Evolutionary conservation across 441 rosid species (phyloP).

Genomic region (Codiaeum variegatum): DNA sequence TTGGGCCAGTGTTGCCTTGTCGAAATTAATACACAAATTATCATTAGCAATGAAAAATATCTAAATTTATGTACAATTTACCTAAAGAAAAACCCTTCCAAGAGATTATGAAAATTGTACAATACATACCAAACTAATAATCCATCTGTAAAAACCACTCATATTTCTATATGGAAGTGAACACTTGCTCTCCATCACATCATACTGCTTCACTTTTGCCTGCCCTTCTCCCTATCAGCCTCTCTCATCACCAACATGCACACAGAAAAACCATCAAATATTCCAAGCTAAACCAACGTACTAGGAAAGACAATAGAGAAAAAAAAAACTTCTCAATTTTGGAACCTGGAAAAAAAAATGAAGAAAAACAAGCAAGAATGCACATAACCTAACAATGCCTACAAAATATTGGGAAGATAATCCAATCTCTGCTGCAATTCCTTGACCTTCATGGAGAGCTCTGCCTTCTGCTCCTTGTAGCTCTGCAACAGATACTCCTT

Average conservation of each 20-base stretch:
- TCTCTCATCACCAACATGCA: background rate
- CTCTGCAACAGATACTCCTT: conserved; percentile 75
- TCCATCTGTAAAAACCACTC: background rate
- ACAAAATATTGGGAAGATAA: conserved; percentile 84
- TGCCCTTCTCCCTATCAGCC: background rate
- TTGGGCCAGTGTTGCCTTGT: too few relatives aligned
- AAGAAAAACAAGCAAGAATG: conserved; percentile 42
- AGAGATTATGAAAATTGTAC: background rate
- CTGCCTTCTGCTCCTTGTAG: conserved; percentile 86
- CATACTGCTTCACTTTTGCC: conserved; percentile 7
- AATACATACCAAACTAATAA: background rate
- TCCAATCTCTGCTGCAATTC: conserved; percentile 90
- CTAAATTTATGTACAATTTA: too few relatives aligned
- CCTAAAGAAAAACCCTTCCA: background rate
- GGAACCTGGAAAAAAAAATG: conserved; percentile 1
- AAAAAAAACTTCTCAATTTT: conserved; percentile 4
- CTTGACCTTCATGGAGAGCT: conserved; percentile 72
- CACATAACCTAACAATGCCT: conserved; percentile 59
- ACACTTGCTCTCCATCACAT: background rate
- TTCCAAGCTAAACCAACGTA: conserved; percentile 8
- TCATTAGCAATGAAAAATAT: too few relatives aligned
- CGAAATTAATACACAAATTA: too few relatives aligned
- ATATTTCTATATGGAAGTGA: conserved; percentile 7
- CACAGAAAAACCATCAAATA: conserved; percentile 11
- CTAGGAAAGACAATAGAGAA: background rate